phyloP scores from a whole-genome alignment of 129 eudicot genomes.

The Saussurea involucrata region DNA sequence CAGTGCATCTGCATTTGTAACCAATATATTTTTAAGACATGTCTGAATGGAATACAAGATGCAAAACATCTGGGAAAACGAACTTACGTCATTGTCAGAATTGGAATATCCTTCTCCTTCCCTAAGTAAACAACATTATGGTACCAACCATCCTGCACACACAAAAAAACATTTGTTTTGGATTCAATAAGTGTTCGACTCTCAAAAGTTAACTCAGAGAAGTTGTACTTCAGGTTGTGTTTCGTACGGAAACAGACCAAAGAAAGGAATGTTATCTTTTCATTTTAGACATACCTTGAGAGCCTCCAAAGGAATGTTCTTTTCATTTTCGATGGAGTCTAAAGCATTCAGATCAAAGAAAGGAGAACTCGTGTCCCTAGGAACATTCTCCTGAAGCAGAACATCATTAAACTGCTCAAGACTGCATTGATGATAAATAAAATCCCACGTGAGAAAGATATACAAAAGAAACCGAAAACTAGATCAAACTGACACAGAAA shows the following conservation, averaged over 20 bases:
- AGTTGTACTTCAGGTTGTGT: neutral
- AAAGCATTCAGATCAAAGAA: slow-evolving; percentile 54
- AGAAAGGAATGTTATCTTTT: slow-evolving; percentile 24
- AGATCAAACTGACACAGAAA: neutral
- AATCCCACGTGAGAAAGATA: slow-evolving; percentile 1
- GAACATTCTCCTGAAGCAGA: slow-evolving; percentile 70
- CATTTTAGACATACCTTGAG: slow-evolving; percentile 51
- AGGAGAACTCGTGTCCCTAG: slow-evolving; percentile 42
- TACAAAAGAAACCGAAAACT: neutral
- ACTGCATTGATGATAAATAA: slow-evolving; percentile 41
- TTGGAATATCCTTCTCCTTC: slow-evolving; percentile 71
- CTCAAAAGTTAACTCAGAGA: slow-evolving; percentile 1
- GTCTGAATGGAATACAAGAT: neutral
- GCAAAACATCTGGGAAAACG: neutral
- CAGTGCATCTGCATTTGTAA: slow-evolving; percentile 52
- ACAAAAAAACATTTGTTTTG: neutral
- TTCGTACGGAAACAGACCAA: too few relatives aligned
- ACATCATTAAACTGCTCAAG: slow-evolving; percentile 99
- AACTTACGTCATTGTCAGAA: slow-evolving; percentile 92
- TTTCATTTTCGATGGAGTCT: slow-evolving; percentile 32
- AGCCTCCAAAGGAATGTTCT: slow-evolving; percentile 38
- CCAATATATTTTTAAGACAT: neutral
- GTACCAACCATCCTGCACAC: slow-evolving; percentile 80
- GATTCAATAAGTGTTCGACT: neutral
- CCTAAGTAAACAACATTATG: slow-evolving; percentile 78